Evolutionary conservation across 225 moss, liverwort and hornwort genomes (phyloP).

Genomic region (Marchantia polymorpha): DNA sequence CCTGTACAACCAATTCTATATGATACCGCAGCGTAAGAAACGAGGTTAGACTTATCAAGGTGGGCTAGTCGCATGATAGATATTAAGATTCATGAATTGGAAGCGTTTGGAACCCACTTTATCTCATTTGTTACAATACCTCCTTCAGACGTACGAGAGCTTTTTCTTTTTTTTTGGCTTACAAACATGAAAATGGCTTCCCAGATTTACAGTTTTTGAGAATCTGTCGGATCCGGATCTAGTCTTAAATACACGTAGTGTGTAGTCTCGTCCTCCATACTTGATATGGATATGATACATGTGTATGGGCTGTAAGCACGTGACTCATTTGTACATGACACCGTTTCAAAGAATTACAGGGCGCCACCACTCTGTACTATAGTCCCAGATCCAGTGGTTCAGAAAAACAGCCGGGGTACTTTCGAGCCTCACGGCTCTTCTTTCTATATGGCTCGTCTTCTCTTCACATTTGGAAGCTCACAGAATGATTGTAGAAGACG

Average conservation of each 20-base stretch:
- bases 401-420: background rate
- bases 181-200: background rate
- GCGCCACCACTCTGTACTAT: background rate
- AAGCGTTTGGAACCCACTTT: too few relatives aligned
- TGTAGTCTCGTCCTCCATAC: background rate
- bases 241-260: background rate
- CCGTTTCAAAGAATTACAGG: background rate
- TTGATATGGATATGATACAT: background rate
- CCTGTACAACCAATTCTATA: too few relatives aligned
- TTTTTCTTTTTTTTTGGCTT: background rate
- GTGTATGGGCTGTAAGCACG: background rate
- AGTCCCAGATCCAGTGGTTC: background rate
- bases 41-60: too few relatives aligned
- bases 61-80: too few relatives aligned
- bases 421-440: background rate
- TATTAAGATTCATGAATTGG: too few relatives aligned
- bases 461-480: conserved; percentile 33
- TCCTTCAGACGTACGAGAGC: too few relatives aligned
- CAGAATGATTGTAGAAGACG: conserved; percentile 35
- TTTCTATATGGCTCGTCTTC: too few relatives aligned
- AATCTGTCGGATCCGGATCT: background rate
- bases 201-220: background rate
- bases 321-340: background rate
- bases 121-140: too few relatives aligned
- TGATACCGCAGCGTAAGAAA: too few relatives aligned